Evolutionary conservation across 225 moss, liverwort and hornwort species (phyloP).

Genomic region (Pseudisothecium myosuroides): DNA sequence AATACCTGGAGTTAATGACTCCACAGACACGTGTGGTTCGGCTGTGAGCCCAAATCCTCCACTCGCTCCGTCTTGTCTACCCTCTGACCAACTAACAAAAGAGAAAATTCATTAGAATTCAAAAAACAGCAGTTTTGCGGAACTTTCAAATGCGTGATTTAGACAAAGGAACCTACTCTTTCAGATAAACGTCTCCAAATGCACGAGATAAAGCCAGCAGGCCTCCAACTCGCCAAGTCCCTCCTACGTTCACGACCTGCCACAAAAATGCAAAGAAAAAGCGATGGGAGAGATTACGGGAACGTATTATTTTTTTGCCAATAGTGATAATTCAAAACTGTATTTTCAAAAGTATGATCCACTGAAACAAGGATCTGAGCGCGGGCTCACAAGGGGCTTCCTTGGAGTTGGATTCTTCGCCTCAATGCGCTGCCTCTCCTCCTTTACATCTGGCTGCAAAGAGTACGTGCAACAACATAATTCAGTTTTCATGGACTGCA

Average conservation of each 20-base stretch:
- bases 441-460: constrained; percentile 93
- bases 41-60: constrained; percentile 94
- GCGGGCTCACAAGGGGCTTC: constrained; percentile 67
- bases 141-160: not conserved
- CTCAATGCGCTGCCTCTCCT: constrained; percentile 84
- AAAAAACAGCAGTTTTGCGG: not conserved
- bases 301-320: not conserved
- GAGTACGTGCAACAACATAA: not conserved
- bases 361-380: not conserved
- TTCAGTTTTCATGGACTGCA: not conserved
- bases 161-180: constrained; percentile 41
- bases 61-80: constrained; percentile 47
- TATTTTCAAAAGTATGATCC: not conserved
- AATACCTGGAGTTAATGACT: constrained; percentile 58
- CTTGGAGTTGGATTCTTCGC: constrained; percentile 85
- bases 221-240: constrained; percentile 90
- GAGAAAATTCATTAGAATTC: not conserved
- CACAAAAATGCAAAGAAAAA: not conserved
- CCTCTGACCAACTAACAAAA: constrained; percentile 70
- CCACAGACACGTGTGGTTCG: constrained; percentile 77
- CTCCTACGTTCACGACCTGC: constrained; percentile 84
- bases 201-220: constrained; percentile 81
- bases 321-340: not conserved
- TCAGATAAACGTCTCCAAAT: constrained; percentile 89
- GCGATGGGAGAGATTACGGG: not conserved